Evolutionary conservation across 768 basidiomycete genomes (phyloP), one percentile per base, ranked within the genome.

Genomic region (Austroboletus festivus): DNA sequence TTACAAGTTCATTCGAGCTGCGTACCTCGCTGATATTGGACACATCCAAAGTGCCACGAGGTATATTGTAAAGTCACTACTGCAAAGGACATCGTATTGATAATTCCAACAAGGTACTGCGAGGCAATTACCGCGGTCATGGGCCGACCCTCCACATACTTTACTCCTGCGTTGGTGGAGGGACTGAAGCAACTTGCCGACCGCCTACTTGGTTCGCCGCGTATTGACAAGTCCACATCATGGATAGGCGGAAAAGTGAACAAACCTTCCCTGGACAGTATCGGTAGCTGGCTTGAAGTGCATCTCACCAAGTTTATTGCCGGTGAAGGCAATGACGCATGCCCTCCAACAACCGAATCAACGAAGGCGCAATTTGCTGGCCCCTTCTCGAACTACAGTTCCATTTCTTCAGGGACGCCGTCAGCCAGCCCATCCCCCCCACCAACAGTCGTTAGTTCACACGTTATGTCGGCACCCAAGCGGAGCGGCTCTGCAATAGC

Each of bases 241-340:
- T 96, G 93, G 93, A 91, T 93, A 47, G 75, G 81, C 12, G 77
- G 81, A n/a, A 93, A 91, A 64, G 75, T 94, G 53, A 77, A 83
- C 30, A 93, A 94, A 59, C 93, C 96, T 3, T 95, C 89, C 51
- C 76, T 98, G 39, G 93, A 97, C 64, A 85, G 84, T 28, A 82
- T 98, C 42, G 89, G 93, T 22, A 86, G 83, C 38, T 97, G 93
- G 86, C 75, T 98, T 21, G 95, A 93, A 68, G 87, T 89, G 12
- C 81, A 88, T 16, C 81, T 99, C 61, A 92, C 92, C 15, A 94
- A 94, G 62, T 85, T 99, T 57, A 93, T 99, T 51, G 90, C 94
- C 9, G 96, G 95, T 2, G 93, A 96, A 44, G 79, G 75, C n/a
- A 87, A 87, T 33, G 66, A 69, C 26, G 64, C 71, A 10, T 56